These are phyloP conservation scores for Penicillium fimorum DNA, from an alignment of 495 filamentous ascomycete species.

Conservation along the genomic window DNA sequence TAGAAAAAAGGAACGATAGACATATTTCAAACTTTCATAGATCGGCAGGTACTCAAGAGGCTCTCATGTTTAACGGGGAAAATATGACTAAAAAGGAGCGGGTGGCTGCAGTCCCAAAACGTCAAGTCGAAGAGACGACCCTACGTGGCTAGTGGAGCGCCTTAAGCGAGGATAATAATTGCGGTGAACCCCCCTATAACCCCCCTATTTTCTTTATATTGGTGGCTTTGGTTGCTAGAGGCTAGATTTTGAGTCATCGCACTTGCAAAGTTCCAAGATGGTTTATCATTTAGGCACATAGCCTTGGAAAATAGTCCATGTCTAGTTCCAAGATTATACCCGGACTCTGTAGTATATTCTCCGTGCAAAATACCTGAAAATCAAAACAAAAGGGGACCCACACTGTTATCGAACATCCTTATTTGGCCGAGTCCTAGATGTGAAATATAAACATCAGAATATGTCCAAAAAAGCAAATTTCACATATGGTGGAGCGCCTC, in stretches of 20 bases:
- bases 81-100: conserved; percentile 8
- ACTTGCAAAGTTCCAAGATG: too few species aligned
- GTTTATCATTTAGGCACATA: too few species aligned
- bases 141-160: conserved; percentile 15
- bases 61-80: conserved; percentile 1
- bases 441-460: not conserved
- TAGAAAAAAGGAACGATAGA: conserved; percentile 1
- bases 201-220: conserved; percentile 5
- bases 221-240: not conserved
- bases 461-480: not conserved
- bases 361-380: not conserved
- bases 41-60: conserved; percentile 5
- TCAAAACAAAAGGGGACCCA: not conserved
- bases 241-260: too few species aligned
- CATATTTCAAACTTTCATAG: not conserved
- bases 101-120: conserved; percentile 27
- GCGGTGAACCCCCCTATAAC: conserved; percentile 11
- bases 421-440: not conserved
- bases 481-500: conserved; percentile 1
- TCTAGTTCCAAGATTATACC: not conserved
- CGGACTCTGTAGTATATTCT: too few species aligned
- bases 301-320: not conserved
- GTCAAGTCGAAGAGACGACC: conserved; percentile 20
- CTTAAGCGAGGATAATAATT: conserved; percentile 18
- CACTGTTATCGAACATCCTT: not conserved